Percentiles rank a stretch among this genome's conserved stretches.
phyloP scores from a whole-genome alignment of 225 moss, liverwort and hornwort species.

The Physcomitrellopsis africana region DNA sequence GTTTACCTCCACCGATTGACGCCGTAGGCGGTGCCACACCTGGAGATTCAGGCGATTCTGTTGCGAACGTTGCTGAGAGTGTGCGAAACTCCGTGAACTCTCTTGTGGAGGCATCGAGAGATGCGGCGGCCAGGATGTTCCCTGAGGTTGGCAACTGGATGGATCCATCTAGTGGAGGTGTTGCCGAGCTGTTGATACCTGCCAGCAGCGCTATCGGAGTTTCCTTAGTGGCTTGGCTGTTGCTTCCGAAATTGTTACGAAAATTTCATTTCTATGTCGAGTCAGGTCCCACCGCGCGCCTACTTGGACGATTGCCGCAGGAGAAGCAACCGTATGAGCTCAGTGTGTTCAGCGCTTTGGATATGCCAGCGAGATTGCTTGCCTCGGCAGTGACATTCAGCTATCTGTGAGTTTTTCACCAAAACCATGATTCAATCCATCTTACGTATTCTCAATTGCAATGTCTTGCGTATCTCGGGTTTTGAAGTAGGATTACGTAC shows the following conservation, averaged over 20 bases:
- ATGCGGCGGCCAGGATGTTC: constrained; percentile 47
- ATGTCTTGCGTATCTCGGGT: constrained; percentile 2
- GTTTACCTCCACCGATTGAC: constrained; percentile 30
- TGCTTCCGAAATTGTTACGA: constrained; percentile 60
- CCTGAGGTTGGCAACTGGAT: constrained; percentile 54
- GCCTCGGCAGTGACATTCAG: constrained; percentile 58
- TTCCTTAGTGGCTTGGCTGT: constrained; percentile 58
- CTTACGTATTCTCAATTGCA: not conserved
- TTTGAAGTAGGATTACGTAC: not conserved
- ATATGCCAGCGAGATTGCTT: constrained; percentile 51
- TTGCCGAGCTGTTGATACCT: constrained; percentile 46
- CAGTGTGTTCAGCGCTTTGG: constrained; percentile 62
- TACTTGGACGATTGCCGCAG: constrained; percentile 54
- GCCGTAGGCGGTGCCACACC: constrained; percentile 28
- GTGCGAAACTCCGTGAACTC: constrained; percentile 39
- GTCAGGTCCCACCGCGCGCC: constrained; percentile 57
- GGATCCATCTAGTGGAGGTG: constrained; percentile 56
- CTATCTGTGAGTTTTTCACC: not conserved
- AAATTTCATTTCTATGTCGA: constrained; percentile 56
- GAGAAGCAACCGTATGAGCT: constrained; percentile 61
- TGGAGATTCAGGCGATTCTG: constrained; percentile 19
- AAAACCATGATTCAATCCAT: too few relatives aligned
- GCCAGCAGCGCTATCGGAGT: constrained; percentile 45
- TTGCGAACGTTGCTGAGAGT: constrained; percentile 30
- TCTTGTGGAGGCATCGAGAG: constrained; percentile 40